These are phyloP conservation scores for Penicillium taxi DNA, from an alignment of 495 filamentous ascomycete genomes.

Conservation along the genomic window DNA sequence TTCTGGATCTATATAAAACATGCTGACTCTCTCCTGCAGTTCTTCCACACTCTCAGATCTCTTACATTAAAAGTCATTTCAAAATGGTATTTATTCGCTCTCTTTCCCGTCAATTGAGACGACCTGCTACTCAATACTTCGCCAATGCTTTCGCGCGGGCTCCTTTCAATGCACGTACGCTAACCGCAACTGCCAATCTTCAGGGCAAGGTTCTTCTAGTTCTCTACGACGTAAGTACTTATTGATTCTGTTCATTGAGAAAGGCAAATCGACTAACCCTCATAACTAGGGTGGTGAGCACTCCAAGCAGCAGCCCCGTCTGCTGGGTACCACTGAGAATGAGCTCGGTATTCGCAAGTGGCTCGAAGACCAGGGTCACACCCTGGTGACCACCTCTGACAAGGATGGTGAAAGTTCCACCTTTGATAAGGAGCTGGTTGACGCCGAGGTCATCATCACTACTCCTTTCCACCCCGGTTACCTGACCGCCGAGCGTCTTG, in stretches of 20 bases:
- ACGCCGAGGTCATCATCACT: conserved; percentile 98
- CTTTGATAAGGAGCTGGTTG: conserved; percentile 91
- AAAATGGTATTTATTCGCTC: conserved; percentile 67
- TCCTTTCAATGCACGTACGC: conserved; percentile 39
- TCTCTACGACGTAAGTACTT: conserved; percentile 62
- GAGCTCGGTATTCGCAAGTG: conserved; percentile 94
- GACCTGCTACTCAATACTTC: conserved; percentile 50
- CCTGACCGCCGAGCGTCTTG: conserved; percentile 90
- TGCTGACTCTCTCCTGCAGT: conserved; percentile 12
- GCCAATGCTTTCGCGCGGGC: conserved; percentile 17
- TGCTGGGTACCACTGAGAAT: conserved; percentile 95
- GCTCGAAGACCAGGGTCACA: conserved; percentile 94
- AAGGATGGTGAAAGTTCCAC: conserved; percentile 91
- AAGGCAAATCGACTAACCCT: conserved; percentile 9
- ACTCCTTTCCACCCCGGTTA: conserved; percentile 99
- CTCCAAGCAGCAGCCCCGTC: conserved; percentile 66
- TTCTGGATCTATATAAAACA: conserved; percentile 6
- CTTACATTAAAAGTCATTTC: conserved; percentile 27
- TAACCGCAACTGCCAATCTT: conserved; percentile 48
- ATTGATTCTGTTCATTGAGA: neutral
- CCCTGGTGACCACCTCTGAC: conserved; percentile 91
- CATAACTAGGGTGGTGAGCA: conserved; percentile 53
- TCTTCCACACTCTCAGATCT: conserved; percentile 4
- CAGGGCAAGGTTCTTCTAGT: conserved; percentile 71
- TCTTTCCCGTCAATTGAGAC: conserved; percentile 47